Evolutionary conservation across 1,284 basidiomycete species (phyloP).

Genomic region (Tranzscheliella williamsii): DNA sequence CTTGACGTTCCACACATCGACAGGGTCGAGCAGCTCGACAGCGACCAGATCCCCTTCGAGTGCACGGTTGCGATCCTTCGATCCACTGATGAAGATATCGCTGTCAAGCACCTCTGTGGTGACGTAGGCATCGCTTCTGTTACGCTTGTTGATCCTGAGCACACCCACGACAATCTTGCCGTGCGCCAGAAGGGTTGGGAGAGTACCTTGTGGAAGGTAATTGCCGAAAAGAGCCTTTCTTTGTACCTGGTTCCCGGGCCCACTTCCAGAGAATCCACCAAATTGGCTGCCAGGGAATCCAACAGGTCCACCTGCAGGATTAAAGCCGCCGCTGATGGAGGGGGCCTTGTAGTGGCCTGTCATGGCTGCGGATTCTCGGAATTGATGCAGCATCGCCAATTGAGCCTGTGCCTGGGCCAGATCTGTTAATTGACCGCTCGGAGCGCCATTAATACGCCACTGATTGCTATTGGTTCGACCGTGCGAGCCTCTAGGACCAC

Average conservation of each 20-base stretch:
- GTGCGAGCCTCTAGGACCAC: constrained; percentile 31
- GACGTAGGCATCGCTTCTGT: constrained; percentile 97
- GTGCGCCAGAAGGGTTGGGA: constrained; percentile 94
- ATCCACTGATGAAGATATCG: constrained; percentile 88
- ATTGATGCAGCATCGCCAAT: constrained; percentile 91
- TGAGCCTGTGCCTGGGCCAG: constrained; percentile 75
- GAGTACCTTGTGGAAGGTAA: constrained; percentile 94
- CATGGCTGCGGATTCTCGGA: constrained; percentile 71
- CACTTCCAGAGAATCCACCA: constrained; percentile 68
- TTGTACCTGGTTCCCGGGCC: constrained; percentile 67
- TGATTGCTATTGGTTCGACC: constrained; percentile 34
- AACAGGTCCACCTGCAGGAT: constrained; percentile 71
- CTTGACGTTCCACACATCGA: constrained; percentile 90
- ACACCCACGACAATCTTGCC: constrained; percentile 98
- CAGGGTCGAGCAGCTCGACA: constrained; percentile 88
- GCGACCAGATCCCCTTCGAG: constrained; percentile 98
- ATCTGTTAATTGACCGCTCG: constrained; percentile 41
- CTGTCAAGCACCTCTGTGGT: constrained; percentile 98
- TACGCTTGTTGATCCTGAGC: constrained; percentile 96
- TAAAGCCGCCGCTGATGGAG: constrained; percentile 94
- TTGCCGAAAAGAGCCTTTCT: constrained; percentile 98
- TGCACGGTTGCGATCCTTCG: constrained; percentile 97
- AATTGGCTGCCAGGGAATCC: constrained; percentile 22
- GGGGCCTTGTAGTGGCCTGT: constrained; percentile 95
- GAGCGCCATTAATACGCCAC: constrained; percentile 43